phyloP scores from a whole-genome alignment of 306 rosid species.

The Cajanus cajan region DNA sequence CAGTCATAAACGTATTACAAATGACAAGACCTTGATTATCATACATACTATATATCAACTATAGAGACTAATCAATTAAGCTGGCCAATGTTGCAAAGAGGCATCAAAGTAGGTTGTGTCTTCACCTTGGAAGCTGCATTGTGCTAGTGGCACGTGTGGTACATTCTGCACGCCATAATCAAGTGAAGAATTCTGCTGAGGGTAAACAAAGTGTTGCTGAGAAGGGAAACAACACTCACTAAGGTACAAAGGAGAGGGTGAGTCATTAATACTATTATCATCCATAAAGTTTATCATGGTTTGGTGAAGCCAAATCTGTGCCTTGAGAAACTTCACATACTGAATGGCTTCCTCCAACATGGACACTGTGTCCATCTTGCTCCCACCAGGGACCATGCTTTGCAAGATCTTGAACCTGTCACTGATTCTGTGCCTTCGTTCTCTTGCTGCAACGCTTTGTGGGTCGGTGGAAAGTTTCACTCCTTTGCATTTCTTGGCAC shows the following conservation, averaged over 20 bases:
- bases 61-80: neutral
- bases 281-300: constrained; percentile 44
- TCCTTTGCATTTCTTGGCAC: constrained; percentile 36
- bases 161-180: neutral
- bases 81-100: neutral
- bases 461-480: constrained; percentile 89
- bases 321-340: constrained; percentile 78
- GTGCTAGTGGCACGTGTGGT: neutral
- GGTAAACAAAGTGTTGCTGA: neutral
- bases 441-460: constrained; percentile 92
- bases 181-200: neutral
- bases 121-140: constrained; percentile 7
- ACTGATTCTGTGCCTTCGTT: constrained; percentile 86
- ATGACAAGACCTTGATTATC: neutral
- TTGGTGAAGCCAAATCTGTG: constrained; percentile 87
- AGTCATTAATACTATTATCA: neutral
- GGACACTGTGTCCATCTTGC: constrained; percentile 89
- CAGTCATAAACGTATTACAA: neutral
- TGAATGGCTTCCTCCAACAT: constrained; percentile 90
- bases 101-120: neutral
- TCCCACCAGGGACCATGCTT: constrained; percentile 91
- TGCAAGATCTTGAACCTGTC: constrained; percentile 86
- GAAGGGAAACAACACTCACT: neutral
- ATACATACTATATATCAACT: neutral
- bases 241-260: neutral